Evolutionary conservation across 371 early-diverging fungal species (phyloP).

Genomic region (Mortierella polycephala): DNA sequence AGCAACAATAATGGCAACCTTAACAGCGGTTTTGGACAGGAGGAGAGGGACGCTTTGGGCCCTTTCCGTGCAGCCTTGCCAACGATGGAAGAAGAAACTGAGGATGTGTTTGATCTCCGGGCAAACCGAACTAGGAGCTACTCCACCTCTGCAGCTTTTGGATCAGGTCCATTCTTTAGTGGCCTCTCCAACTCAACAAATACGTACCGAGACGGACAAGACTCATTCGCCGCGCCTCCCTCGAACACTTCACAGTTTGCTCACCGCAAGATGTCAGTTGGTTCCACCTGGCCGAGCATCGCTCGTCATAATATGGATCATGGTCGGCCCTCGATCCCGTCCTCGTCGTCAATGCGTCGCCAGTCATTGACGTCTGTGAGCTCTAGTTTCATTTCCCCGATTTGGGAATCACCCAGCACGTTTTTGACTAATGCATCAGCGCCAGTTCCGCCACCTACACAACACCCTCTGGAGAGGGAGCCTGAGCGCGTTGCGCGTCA

Average conservation of each 20-base stretch:
- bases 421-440: slow-evolving; percentile 4
- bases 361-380: slow-evolving; percentile 28
- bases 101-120: slow-evolving; percentile 34
- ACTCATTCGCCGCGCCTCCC: slow-evolving; percentile 5
- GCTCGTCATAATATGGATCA: not conserved
- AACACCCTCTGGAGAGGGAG: slow-evolving; percentile 3
- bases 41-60: slow-evolving; percentile 29
- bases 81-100: slow-evolving; percentile 49
- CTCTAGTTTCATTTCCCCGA: slow-evolving; percentile 13
- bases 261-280: slow-evolving; percentile 23
- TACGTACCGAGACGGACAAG: slow-evolving; percentile 2
- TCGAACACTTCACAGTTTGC: slow-evolving; percentile 5
- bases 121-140: slow-evolving; percentile 32
- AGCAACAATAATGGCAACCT: slow-evolving; percentile 1
- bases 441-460: slow-evolving; percentile 12
- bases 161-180: slow-evolving; percentile 11
- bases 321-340: not conserved
- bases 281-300: slow-evolving; percentile 25
- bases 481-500: not conserved
- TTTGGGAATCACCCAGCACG: slow-evolving; percentile 35
- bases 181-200: slow-evolving; percentile 13
- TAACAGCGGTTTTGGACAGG: slow-evolving; percentile 11
- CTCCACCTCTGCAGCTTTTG: slow-evolving; percentile 44
- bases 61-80: slow-evolving; percentile 33
- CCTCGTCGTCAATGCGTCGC: slow-evolving; percentile 23